A percentile compares a stretch with the other conserved stretches of the same genome.
Conservation (phyloP, 441 rosid species). For the Iberis amara region DNA sequence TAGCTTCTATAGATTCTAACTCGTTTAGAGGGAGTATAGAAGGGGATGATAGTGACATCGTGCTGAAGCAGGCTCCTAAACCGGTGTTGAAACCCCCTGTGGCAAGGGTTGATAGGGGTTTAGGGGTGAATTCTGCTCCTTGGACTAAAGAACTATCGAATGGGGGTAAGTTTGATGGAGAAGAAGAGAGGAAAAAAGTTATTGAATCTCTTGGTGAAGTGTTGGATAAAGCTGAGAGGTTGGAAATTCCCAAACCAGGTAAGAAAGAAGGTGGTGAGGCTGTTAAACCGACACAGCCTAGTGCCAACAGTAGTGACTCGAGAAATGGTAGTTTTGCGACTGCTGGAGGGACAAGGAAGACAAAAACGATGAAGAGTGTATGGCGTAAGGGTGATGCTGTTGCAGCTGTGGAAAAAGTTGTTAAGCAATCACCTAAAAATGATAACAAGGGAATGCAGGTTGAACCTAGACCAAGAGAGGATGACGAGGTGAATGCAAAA, state of each 20-base stretch:
- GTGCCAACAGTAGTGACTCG: slow-evolving; percentile 28
- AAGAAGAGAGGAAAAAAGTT: slow-evolving; percentile 60
- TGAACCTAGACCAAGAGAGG: slow-evolving; percentile 32
- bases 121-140: slow-evolving; percentile 32
- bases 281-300: slow-evolving; percentile 35
- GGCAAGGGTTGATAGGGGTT: slow-evolving; percentile 33
- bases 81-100: slow-evolving; percentile 57
- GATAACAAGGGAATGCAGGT: slow-evolving; percentile 28
- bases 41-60: slow-evolving; percentile 45
- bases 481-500: slow-evolving; percentile 32
- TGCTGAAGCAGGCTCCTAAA: slow-evolving; percentile 77
- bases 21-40: slow-evolving; percentile 41
- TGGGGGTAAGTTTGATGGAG: slow-evolving; percentile 37
- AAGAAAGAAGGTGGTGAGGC: slow-evolving; percentile 33
- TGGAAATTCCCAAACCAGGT: slow-evolving; percentile 46
- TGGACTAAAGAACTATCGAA: slow-evolving; percentile 30
- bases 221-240: slow-evolving; percentile 78
- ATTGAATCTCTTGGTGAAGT: slow-evolving; percentile 85
- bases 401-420: slow-evolving; percentile 53
- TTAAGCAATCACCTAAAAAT: slow-evolving; percentile 47
- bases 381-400: slow-evolving; percentile 92
- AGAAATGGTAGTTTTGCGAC: slow-evolving; percentile 29
- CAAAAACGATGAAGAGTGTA: slow-evolving; percentile 78
- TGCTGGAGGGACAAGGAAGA: slow-evolving; percentile 35
- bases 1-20: slow-evolving; percentile 53